Base-by-base conservation (phyloP, 257 asterid genomes). In the Forsythia suspensa region DNA sequence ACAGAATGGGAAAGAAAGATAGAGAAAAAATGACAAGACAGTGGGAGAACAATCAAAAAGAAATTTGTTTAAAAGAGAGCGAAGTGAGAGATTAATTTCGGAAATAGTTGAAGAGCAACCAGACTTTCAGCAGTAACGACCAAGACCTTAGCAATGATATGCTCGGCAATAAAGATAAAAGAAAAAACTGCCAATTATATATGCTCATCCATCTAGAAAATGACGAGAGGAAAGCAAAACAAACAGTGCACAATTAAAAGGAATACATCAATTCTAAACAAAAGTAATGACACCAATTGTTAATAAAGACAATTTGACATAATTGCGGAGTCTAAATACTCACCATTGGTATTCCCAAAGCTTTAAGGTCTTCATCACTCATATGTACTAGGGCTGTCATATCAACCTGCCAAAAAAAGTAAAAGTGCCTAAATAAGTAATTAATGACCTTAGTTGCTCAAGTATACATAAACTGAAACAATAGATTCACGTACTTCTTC, bases 271-370 rank as follows among this genome's bases (percentile, higher is more conserved):
- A 43, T 21, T 48, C 42, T 80, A 76, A 55, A 76, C 69, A 71
- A 69, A 55, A 34, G 40, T 42, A 73, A 63, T 29, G 68, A 71
- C 48, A 20, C 4, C 5, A 37, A 39, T 38, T 37, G 57, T 5
- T 2, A n/a, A 68, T 38, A 48, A 43, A 76, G 61, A 72, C 20
- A 78, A 75, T 41, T 69, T 48, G 20, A 75, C 13, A 83, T 41
- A 73, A 57, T 8, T 24, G 63, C 18, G 24, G 48, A 75, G 44
- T 40, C 84, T 34, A 66, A 84, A 72, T 52, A 79, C 85, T 84
- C 76, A 96, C 99, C 99, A 96, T 96, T 69, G 99, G 99, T 77
- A 96, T 91, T 85, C 98, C 98, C 90, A 96, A 76, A 74, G 97
- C 97, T 89, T 94, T 96, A 66, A 96, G 97, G 88, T 96, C 99